Evolutionary conservation across 768 basidiomycete genomes (phyloP).

Genomic region (Scleroderma citrinum): DNA sequence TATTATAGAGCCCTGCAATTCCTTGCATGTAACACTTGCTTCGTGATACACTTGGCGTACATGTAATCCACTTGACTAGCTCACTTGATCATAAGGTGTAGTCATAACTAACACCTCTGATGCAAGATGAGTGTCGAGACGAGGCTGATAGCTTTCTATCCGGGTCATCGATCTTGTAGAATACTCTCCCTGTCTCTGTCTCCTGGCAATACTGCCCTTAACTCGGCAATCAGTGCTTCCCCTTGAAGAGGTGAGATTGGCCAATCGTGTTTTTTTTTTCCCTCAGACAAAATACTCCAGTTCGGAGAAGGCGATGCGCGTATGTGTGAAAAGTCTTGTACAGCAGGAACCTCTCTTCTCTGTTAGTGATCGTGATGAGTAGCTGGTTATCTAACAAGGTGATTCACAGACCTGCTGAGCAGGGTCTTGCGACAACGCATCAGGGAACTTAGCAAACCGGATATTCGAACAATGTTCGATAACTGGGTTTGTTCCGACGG

Average conservation of each 20-base stretch:
- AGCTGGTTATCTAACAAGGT: neutral
- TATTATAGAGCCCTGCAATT: conserved; percentile 14
- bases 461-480: conserved; percentile 70
- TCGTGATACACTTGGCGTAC: neutral
- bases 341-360: conserved; percentile 38
- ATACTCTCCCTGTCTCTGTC: neutral
- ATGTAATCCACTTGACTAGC: neutral
- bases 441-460: conserved; percentile 61
- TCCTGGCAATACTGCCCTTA: conserved; percentile 14
- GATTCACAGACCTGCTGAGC: conserved; percentile 12
- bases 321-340: conserved; percentile 87
- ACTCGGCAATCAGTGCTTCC: conserved; percentile 9
- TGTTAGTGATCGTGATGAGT: conserved; percentile 6
- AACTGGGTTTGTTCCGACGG: conserved; percentile 65
- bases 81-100: no score
- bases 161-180: neutral
- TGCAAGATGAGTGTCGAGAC: neutral
- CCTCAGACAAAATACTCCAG: conserved; percentile 37
- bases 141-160: neutral
- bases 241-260: conserved; percentile 15
- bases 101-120: neutral
- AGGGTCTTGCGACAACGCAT: conserved; percentile 2
- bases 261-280: conserved; percentile 15
- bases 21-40: conserved; percentile 10
- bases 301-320: conserved; percentile 71